Base-by-base conservation (phyloP, 2,329 filamentous ascomycete genomes). In the Cercospora zeae-maydis region DNA sequence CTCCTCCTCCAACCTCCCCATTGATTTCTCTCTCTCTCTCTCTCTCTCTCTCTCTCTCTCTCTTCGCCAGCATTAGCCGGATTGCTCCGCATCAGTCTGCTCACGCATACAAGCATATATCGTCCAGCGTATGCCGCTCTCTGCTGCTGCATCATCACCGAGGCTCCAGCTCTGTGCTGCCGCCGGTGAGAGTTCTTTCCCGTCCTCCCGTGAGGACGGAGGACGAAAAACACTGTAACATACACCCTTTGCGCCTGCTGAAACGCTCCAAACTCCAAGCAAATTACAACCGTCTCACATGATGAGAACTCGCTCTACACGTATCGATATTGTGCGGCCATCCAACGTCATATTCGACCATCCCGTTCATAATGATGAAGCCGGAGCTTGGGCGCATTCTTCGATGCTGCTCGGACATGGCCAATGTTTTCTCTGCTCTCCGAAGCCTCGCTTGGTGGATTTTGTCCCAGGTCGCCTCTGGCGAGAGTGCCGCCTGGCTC, bases 371-470 rank as follows among this genome's bases (percentile, higher is more conserved):
- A 52, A 3, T 52, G 47, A 52, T 52, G 47, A 14, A 52, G 47
- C 14, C 47, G 30, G 13, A 52, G 30, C 47, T 52, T 52, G 14
- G 47, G 47, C 27, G 47, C 47, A 2, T 52, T 52, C 30, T 52
- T 52, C 1, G 47, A 52, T 3, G 47, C 47, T 8, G 47, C 47
- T 31, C 47, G 24, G 24, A 52, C 47, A 14, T 27, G 24, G 24
- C 53, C 27, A 2, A 63, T 7, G 45, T 65, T 62, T 36, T 67
- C 61, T 21, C 24, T 34, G 21, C 60, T 67, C 27, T 66, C 66
- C 11, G 61, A 63, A 2, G 66, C 64, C 42, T 69, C 67, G 37
- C 62, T 66, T 0, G 67, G 66, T 13, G 67, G 64, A 52, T 67
- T 66, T 10, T 66, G 33, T n/a, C 49, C 61, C 27, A 67, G 24